phyloP scores from a whole-genome alignment of 1,139 yeast genomes.

The Suhomyces guaymorum region DNA sequence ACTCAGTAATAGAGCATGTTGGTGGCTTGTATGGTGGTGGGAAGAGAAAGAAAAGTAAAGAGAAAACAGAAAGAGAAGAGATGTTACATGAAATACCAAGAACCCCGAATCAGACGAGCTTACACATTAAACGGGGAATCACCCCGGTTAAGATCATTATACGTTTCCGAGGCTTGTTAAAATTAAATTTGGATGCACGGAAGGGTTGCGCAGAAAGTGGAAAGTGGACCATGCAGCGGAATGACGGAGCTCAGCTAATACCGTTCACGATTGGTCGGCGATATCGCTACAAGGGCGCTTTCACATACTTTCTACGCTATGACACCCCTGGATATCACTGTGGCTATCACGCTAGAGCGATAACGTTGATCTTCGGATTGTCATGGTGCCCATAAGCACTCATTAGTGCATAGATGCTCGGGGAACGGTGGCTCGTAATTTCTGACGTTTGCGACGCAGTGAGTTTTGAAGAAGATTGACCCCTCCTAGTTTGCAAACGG shows the following conservation, averaged over 20 bases:
- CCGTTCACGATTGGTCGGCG: no score
- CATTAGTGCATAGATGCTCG: no score
- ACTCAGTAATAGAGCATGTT: no score
- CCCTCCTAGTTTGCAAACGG: no score
- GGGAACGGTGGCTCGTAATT: background rate
- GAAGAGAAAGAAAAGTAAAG: no score
- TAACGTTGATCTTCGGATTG: no score
- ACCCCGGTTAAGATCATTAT: conserved; percentile 12
- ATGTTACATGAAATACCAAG: conserved; percentile 3
- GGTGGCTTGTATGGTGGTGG: no score
- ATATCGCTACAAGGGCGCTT: no score
- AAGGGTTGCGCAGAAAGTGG: conserved; percentile 9
- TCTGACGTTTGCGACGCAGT: background rate
- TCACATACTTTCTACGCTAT: no score
- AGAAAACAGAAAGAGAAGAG: background rate
- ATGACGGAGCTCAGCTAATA: background rate
- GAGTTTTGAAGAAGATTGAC: background rate
- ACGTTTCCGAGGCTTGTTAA: conserved; percentile 14
- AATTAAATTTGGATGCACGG: conserved; percentile 11
- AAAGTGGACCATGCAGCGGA: background rate
- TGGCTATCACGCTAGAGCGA: no score
- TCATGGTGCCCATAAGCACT: no score
- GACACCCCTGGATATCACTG: no score
- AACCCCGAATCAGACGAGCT: conserved; percentile 7
- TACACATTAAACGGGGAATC: conserved; percentile 9